Conservation (phyloP, 2,329 filamentous ascomycete genomes). For the Fusarium drepaniforme region DNA sequence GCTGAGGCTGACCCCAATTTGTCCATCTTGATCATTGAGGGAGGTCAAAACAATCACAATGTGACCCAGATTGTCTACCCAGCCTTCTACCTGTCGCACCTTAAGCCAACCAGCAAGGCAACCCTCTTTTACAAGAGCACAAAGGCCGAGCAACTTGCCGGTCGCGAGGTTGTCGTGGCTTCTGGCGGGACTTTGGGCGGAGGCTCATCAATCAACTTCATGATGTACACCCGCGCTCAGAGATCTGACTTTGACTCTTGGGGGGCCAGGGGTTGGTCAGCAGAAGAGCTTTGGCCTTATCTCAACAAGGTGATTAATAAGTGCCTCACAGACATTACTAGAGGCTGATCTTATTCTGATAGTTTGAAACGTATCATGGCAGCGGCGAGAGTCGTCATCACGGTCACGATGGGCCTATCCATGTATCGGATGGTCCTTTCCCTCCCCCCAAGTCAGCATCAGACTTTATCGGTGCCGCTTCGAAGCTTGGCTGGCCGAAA, state of each 20-base stretch:
- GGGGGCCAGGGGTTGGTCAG: slow-evolving; percentile 47
- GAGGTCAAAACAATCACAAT: neutral
- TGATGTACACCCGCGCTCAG: slow-evolving; percentile 46
- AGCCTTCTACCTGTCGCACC: slow-evolving; percentile 31
- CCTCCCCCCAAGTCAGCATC: neutral
- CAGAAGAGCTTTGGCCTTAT: slow-evolving; percentile 46
- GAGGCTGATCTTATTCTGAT: neutral
- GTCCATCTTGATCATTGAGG: neutral
- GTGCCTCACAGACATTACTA: neutral
- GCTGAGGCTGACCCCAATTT: neutral
- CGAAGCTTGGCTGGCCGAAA: neutral
- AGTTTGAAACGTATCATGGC: slow-evolving; percentile 1
- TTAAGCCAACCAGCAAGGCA: slow-evolving; percentile 29
- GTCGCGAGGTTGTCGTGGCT: slow-evolving; percentile 33
- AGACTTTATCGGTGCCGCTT: neutral
- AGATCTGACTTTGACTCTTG: slow-evolving; percentile 47
- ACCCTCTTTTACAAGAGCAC: slow-evolving; percentile 39
- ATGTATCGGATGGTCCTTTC: neutral
- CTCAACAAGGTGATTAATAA: slow-evolving; percentile 34
- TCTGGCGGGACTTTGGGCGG: slow-evolving; percentile 44
- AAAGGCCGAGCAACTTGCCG: slow-evolving; percentile 30
- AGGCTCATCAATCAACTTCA: slow-evolving; percentile 46
- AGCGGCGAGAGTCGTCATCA: neutral
- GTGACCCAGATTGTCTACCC: neutral
- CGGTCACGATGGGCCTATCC: neutral